Evolutionary conservation across 1,284 basidiomycete genomes (phyloP).

Genomic region (Boletus semigastroideus): DNA sequence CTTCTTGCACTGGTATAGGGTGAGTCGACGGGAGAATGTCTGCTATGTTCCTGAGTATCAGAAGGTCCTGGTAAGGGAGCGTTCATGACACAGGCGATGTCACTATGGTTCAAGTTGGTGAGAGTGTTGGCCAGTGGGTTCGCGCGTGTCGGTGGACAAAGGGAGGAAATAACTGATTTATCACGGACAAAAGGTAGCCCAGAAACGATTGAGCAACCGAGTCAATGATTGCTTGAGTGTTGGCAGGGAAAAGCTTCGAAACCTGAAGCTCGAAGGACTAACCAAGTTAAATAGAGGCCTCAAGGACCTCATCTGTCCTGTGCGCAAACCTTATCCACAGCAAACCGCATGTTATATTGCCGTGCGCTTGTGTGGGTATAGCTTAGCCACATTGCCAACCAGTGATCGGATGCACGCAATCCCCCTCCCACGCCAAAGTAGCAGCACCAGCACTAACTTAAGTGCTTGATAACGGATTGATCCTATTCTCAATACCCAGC

Average conservation of each 20-base stretch:
- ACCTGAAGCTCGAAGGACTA: no score
- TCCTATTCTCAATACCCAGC: slow-evolving; percentile 78
- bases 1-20: slow-evolving; percentile 23
- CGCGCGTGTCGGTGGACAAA: slow-evolving; percentile 2
- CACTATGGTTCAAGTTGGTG: neutral
- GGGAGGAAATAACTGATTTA: slow-evolving; percentile 10
- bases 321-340: no score
- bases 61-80: slow-evolving; percentile 6
- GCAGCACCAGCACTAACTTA: neutral
- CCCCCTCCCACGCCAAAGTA: no score
- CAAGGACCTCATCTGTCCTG: no score
- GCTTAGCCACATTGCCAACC: no score
- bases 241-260: neutral
- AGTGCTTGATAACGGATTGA: slow-evolving; percentile 48
- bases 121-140: neutral
- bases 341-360: no score
- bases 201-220: slow-evolving; percentile 8
- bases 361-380: no score
- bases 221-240: neutral
- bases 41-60: neutral
- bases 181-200: slow-evolving; percentile 1
- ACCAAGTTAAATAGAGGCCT: no score
- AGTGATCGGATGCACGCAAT: no score
- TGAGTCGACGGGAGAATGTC: slow-evolving; percentile 16
- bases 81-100: slow-evolving; percentile 18